Evolutionary conservation across 2,329 filamentous ascomycete genomes (phyloP).

Genomic region (Alternaria conjuncta): DNA sequence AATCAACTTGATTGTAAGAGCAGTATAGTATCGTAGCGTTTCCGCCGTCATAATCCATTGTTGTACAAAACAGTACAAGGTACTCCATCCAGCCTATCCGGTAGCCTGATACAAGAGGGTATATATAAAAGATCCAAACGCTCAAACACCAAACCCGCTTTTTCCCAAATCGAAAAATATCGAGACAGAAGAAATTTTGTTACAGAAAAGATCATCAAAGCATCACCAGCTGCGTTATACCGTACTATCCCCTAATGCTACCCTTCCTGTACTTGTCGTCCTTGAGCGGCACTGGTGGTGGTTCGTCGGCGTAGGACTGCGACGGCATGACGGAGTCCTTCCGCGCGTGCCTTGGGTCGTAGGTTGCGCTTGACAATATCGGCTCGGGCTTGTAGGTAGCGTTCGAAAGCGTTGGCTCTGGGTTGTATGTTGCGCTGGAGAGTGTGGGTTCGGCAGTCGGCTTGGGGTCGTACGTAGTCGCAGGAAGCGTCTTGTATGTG

Average conservation of each 20-base stretch:
- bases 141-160: not conserved
- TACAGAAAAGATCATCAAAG: not conserved
- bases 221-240: not conserved
- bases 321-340: slow-evolving; percentile 33
- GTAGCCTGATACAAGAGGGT: not conserved
- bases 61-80: not conserved
- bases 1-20: not conserved
- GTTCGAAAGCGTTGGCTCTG: slow-evolving; percentile 5
- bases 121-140: not conserved
- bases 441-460: not conserved
- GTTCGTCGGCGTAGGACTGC: slow-evolving; percentile 5
- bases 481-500: slow-evolving; percentile 18
- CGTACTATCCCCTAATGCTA: slow-evolving; percentile 2
- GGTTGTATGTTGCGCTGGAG: slow-evolving; percentile 15
- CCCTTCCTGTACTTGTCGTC: slow-evolving; percentile 16
- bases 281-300: slow-evolving; percentile 9
- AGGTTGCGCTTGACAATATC: slow-evolving; percentile 10
- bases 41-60: not conserved
- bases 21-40: not conserved
- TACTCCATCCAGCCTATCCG: not conserved
- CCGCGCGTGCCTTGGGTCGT: slow-evolving; percentile 15
- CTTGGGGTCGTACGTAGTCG: slow-evolving; percentile 19
- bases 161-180: not conserved
- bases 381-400: slow-evolving; percentile 16
- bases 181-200: not conserved